A percentile compares a stretch with the other conserved stretches of the same genome.
Conservation (phyloP, 257 asterid genomes). For the Haberlea rhodopensis region DNA sequence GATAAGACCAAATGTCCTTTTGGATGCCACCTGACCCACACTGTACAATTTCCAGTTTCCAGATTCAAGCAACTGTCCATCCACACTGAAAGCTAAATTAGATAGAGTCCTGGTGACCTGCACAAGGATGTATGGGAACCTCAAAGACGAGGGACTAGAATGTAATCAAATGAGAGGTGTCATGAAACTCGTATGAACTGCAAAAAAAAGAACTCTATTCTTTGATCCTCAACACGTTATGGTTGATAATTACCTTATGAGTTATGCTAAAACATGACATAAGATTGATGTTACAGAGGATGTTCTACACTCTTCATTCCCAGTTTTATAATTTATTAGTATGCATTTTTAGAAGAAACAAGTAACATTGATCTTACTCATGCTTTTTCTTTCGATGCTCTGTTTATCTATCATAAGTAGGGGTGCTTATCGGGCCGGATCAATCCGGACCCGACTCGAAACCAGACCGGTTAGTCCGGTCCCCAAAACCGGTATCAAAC, state of each 20-base stretch:
- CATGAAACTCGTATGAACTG: constrained; percentile 1
- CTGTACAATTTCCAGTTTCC: constrained; percentile 58
- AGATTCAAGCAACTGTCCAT: constrained; percentile 83
- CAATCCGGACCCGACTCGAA: too few species aligned
- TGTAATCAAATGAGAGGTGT: constrained; percentile 4
- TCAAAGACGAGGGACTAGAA: constrained; percentile 15
- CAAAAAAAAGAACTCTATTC: background rate
- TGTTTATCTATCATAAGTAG: too few species aligned
- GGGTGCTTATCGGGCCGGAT: too few species aligned
- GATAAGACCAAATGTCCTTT: constrained; percentile 79
- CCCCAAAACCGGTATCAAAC: too few species aligned
- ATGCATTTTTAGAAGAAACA: background rate
- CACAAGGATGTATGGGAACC: constrained; percentile 27
- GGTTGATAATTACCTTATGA: too few species aligned
- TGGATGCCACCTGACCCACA: constrained; percentile 98
- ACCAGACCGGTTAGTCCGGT: too few species aligned
- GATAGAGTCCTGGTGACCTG: constrained; percentile 92
- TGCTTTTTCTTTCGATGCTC: background rate
- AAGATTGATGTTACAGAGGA: background rate
- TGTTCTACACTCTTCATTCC: background rate
- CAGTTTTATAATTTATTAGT: too few species aligned
- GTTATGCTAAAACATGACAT: too few species aligned
- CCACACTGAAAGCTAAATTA: constrained; percentile 71
- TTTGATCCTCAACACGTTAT: background rate
- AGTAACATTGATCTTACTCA: background rate